phyloP scores from a whole-genome alignment of 1,284 basidiomycete species.

The Sphagnurus paluster region DNA sequence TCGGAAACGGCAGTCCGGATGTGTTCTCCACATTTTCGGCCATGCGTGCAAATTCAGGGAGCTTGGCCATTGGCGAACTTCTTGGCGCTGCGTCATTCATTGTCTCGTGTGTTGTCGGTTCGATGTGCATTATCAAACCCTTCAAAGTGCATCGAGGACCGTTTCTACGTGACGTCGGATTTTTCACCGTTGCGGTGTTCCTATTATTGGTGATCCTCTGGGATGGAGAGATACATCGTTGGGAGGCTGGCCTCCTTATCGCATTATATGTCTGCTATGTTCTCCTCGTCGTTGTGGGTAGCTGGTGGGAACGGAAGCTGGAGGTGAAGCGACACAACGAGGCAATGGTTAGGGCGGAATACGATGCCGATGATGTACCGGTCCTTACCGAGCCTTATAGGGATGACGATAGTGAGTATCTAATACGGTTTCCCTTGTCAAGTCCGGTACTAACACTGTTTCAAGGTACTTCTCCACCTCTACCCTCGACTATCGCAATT shows the following conservation, averaged over 20 bases:
- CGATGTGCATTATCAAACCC: conserved; percentile 94
- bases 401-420: conserved; percentile 59
- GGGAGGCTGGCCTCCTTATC: conserved; percentile 79
- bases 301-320: conserved; percentile 71
- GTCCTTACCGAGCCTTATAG: conserved; percentile 54
- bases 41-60: conserved; percentile 83
- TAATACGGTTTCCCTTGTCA: neutral
- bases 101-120: conserved; percentile 92
- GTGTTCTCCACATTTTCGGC: conserved; percentile 95
- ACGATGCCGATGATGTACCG: conserved; percentile 48
- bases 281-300: conserved; percentile 70
- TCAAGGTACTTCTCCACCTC: too few species aligned
- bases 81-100: conserved; percentile 96
- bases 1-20: conserved; percentile 93
- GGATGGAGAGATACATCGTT: conserved; percentile 73
- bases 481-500: conserved; percentile 13
- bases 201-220: conserved; percentile 76
- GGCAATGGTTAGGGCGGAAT: conserved; percentile 60
- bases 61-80: conserved; percentile 92
- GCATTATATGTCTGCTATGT: conserved; percentile 83
- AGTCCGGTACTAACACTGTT: too few species aligned
- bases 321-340: conserved; percentile 49
- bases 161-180: conserved; percentile 92
- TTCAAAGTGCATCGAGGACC: conserved; percentile 82
- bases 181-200: conserved; percentile 83